A percentile compares a stretch with the other conserved stretches of the same genome.
phyloP scores from a whole-genome alignment of 108 stramenopile species.

The Aurantiochytrium sp. region DNA sequence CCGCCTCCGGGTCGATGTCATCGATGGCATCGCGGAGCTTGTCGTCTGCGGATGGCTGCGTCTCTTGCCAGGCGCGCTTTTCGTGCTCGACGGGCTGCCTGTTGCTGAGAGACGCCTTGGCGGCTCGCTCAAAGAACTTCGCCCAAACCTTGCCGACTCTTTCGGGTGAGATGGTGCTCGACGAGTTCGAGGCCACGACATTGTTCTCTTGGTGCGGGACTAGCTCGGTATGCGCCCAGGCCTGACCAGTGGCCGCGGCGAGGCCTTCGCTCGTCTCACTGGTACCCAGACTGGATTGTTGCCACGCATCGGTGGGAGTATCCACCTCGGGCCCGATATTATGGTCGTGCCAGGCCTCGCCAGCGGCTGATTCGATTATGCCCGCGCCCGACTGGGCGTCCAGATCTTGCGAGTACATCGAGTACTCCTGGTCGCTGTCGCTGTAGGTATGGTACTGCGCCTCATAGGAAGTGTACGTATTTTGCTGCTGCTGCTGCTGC shows the following conservation, averaged over 20 bases:
- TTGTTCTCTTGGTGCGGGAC: background rate
- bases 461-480: no score
- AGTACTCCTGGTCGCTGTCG: no score
- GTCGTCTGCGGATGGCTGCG: background rate
- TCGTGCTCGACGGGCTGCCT: background rate
- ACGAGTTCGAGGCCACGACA: background rate
- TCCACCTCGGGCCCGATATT: no score
- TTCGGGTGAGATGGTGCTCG: background rate
- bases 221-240: no score
- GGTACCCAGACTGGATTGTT: background rate
- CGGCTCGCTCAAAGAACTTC: slow-evolving; percentile 13
- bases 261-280: no score
- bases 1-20: background rate
- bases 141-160: slow-evolving; percentile 1
- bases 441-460: no score
- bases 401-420: no score
- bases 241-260: no score
- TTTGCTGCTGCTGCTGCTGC: background rate
- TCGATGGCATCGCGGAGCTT: background rate
- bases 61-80: no score
- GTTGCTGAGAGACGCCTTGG: background rate
- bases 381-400: background rate
- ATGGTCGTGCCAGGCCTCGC: no score
- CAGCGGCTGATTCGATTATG: background rate
- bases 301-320: no score